These are phyloP conservation scores for bread wheat (Triticum aestivum) DNA, from an alignment of 176 grass and related monocot genomes.

Conservation along the genomic window DNA sequence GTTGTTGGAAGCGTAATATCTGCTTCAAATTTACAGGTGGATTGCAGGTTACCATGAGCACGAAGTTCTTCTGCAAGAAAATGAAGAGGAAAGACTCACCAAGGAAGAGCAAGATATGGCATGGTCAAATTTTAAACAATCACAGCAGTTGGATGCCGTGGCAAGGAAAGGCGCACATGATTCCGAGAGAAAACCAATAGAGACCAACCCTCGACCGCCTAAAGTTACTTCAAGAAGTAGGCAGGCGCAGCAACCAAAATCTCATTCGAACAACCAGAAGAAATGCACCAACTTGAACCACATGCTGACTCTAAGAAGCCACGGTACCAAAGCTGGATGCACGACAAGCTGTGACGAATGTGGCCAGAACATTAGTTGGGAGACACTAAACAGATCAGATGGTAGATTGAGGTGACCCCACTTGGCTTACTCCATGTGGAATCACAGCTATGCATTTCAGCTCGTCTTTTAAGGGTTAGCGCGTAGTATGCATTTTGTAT, in stretches of 20 bases:
- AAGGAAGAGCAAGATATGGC: slow-evolving; percentile 98
- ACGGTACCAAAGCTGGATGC: slow-evolving; percentile 71
- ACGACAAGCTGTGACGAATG: slow-evolving; percentile 74
- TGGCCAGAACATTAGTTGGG: slow-evolving; percentile 87
- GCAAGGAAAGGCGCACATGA: slow-evolving; percentile 39
- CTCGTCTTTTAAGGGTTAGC: slow-evolving; percentile 22
- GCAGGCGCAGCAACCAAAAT: slow-evolving; percentile 37
- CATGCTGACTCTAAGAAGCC: slow-evolving; percentile 71
- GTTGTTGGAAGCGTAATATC: not conserved
- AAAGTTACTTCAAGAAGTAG: slow-evolving; percentile 37
- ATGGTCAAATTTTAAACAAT: slow-evolving; percentile 63
- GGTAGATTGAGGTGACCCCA: slow-evolving; percentile 56
- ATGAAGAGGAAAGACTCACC: slow-evolving; percentile 86
- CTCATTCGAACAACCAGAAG: slow-evolving; percentile 67
- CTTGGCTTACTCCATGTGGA: not conserved
- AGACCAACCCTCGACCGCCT: slow-evolving; percentile 17
- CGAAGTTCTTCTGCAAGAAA: slow-evolving; percentile 93
- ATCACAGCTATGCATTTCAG: not conserved
- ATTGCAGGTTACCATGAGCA: slow-evolving; percentile 96
- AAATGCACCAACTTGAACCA: slow-evolving; percentile 88
- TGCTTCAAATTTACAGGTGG: slow-evolving; percentile 60
- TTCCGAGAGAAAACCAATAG: slow-evolving; percentile 34
- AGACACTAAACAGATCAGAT: slow-evolving; percentile 82
- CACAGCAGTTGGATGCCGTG: slow-evolving; percentile 57
- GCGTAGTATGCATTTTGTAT: slow-evolving; percentile 8